These are phyloP conservation scores for Verticillium zaregamsianum DNA, from an alignment of 2,329 filamentous ascomycete species.

Conservation along the genomic window DNA sequence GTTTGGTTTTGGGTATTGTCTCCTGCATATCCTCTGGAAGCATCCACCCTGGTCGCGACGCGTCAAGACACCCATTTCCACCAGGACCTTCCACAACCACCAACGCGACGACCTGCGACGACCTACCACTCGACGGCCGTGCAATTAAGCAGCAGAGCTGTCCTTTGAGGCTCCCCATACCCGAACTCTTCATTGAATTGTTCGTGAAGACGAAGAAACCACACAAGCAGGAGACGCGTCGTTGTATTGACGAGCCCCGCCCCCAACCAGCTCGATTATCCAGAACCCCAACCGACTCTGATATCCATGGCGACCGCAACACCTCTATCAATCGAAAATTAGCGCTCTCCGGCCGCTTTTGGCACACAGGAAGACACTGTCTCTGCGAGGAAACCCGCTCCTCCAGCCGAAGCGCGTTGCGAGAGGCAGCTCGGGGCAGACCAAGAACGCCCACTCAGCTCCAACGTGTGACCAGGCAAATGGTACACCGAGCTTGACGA, in stretches of 20 bases:
- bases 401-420: neutral
- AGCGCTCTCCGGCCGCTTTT: neutral
- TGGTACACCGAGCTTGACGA: slow-evolving; percentile 4
- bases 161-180: neutral
- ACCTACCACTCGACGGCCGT: neutral
- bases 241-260: neutral
- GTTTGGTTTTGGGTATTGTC: neutral
- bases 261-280: neutral
- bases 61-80: neutral
- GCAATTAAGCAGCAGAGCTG: neutral
- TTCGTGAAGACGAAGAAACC: neutral
- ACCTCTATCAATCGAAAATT: neutral
- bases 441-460: neutral
- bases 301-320: neutral
- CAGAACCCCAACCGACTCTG: neutral
- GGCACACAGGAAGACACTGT: neutral
- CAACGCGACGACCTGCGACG: neutral
- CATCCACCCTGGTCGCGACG: neutral
- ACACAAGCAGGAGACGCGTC: neutral
- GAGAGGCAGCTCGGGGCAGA: neutral
- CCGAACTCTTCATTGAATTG: neutral
- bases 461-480: neutral
- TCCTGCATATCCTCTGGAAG: neutral
- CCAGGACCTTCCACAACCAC: neutral
- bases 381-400: neutral